Evolutionary conservation across 2,329 filamentous ascomycete genomes (phyloP), one percentile per base, ranked within the genome.

Genomic region (Pyricularia grisea): DNA sequence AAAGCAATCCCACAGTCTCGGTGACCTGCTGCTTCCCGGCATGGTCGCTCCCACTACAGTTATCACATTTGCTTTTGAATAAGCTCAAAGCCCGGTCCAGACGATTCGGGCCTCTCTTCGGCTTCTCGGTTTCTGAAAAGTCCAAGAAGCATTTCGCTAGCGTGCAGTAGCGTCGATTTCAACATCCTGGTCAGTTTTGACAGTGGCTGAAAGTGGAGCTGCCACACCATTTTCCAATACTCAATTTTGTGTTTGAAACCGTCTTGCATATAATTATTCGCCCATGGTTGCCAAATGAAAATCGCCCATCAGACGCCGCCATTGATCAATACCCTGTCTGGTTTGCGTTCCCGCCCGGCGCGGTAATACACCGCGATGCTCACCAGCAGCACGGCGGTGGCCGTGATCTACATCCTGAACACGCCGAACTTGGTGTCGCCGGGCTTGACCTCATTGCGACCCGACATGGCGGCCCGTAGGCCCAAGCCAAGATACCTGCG

Each of bases 381-480:
- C n/a, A 25, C 25, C 10, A 61, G 58, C 23, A 61, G 23, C 58
- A 61, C 11, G 25, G 58, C 58, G 23, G 25, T 28, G 58, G 58
- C 58, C 2, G 25, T 14, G 58, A 23, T 61, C 58, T 36, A 94
- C 92, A 94, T 94, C 74, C 92, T 86, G 79, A 94, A 94, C 33
- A 94, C 90, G 14, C 92, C 92, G 80, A 93, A 94, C 77, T 84
- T 89, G 25, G 88, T 91, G 71, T 86, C 85, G 66, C 86, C 86
- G 10, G 85, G 82, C 74, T 84, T 83, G 65, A 87, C 79, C 69
- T 88, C 84, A 72, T 88, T 88, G 73, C 84, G 86, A 1, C 91
- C 91, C 60, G 88, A 87, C 77, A 93, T 80, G 9, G 91, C 89
- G 72, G 90, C 90, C 75, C 86, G 85, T 71, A 94, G 78, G n/a